Evolutionary conservation across 2,329 filamentous ascomycete genomes (phyloP).

Genomic region (Fusarium buxicola): DNA sequence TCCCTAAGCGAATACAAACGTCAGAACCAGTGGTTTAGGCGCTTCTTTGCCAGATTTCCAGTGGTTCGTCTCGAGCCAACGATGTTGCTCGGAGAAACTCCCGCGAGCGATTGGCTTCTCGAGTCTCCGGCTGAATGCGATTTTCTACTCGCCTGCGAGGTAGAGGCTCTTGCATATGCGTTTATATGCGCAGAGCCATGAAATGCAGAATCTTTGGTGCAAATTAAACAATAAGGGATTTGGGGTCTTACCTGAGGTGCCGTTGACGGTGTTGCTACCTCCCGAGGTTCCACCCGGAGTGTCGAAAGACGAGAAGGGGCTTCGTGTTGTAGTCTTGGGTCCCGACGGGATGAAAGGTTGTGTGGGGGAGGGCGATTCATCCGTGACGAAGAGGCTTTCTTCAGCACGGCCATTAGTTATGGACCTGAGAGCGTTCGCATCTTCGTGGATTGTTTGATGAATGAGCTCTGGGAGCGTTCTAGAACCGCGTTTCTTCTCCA

Average conservation of each 20-base stretch:
- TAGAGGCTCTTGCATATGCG: constrained; percentile 21
- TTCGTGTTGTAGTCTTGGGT: constrained; percentile 20
- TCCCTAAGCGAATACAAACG: constrained; percentile 46
- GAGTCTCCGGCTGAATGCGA: constrained; percentile 46
- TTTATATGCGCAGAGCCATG: constrained; percentile 24
- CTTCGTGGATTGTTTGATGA: constrained; percentile 64
- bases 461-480: constrained; percentile 66
- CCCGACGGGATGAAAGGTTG: constrained; percentile 13
- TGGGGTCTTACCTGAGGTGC: constrained; percentile 42
- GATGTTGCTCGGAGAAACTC: constrained; percentile 28
- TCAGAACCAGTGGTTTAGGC: constrained; percentile 47
- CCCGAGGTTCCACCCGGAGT: constrained; percentile 14
- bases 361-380: constrained; percentile 17
- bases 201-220: constrained; percentile 42
- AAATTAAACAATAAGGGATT: constrained; percentile 33
- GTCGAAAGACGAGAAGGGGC: constrained; percentile 27
- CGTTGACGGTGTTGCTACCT: constrained; percentile 22
- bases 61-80: constrained; percentile 45
- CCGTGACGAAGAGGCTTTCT: constrained; percentile 48
- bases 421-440: constrained; percentile 32
- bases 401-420: constrained; percentile 36
- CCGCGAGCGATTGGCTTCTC: constrained; percentile 37
- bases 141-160: constrained; percentile 37
- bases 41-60: constrained; percentile 45
- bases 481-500: constrained; percentile 69